Evolutionary conservation across 2,329 filamentous ascomycete species (phyloP).

Genomic region (Aspergillus brasiliensis): DNA sequence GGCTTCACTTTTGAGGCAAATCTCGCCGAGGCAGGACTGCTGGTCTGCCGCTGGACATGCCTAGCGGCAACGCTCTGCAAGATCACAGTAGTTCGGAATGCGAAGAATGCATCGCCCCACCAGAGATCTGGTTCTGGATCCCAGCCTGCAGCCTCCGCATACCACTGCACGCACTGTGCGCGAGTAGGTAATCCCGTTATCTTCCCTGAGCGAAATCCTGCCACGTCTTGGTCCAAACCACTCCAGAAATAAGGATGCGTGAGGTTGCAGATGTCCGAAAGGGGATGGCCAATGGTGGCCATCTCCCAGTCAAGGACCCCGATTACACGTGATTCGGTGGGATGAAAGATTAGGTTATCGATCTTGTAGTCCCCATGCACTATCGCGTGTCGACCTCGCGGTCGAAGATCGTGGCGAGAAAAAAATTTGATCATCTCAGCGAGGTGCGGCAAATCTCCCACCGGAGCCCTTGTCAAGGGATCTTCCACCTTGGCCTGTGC

Average conservation of each 20-base stretch:
- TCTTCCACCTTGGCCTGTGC: neutral
- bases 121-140: neutral
- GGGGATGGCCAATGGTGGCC: conserved; percentile 3
- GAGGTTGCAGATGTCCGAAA: neutral
- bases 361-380: conserved; percentile 15
- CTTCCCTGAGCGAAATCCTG: no score
- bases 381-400: neutral
- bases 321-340: conserved; percentile 6
- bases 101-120: neutral
- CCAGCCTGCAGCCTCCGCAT: neutral
- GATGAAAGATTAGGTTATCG: conserved; percentile 7
- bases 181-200: neutral
- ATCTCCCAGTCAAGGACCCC: conserved; percentile 11
- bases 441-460: neutral
- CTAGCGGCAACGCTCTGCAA: neutral
- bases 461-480: neutral
- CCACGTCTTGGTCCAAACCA: neutral
- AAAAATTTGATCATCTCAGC: neutral
- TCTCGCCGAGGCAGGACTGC: no score
- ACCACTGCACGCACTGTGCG: neutral
- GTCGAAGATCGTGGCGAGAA: neutral
- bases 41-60: neutral
- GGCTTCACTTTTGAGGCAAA: no score
- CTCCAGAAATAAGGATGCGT: neutral
- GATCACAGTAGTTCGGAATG: neutral